Evolutionary conservation across 2,329 filamentous ascomycete species (phyloP), one percentile per base, ranked within the genome.

Genomic region (Aaosphaeria pasadenensis): DNA sequence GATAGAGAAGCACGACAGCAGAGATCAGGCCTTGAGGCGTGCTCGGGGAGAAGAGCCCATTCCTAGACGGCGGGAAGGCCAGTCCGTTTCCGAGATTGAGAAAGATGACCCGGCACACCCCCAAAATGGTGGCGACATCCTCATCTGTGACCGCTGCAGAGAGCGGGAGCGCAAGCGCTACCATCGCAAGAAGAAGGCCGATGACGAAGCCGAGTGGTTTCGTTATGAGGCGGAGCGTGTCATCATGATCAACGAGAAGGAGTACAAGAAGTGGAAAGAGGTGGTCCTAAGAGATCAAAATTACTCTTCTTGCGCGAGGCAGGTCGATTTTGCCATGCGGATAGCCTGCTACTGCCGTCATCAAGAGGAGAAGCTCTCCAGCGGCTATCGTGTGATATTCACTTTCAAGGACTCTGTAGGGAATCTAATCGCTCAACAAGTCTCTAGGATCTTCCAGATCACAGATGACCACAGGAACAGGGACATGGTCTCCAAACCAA

Each of bases 271-370:
- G 30, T 60, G 61, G 57, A 60, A 66, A 48, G 60, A 66, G 30
- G 48, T 55, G 6, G n/a, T n/a, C n/a, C n/a, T n/a, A n/a, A n/a
- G n/a, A n/a, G 59, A 65, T 17, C 7, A n/a, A 7, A 51, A 59
- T 11, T 57, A 53, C 44, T 55, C 61, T 11, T 30, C 52, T 3
- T 50, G 53, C 7, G 82, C 86, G 5, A 84, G 89, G 75, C 86
- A 90, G 62, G 85, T 95, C 24, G 86, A 91, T 57, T 83, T 89
- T 2, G 91, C 90, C 0, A 96, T 97, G 91, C 86, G 92, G 7
- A 96, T 99, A 62, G 90, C 91, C 28, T 99, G 92, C 69, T 99
- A 97, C 71, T 97, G 92, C 72, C 85, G 92, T 17, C 92, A 99
- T 66, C 92, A 97, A 60, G 85, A 87, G 50, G 94, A 97, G 72